Evolutionary conservation across 2,329 filamentous ascomycete genomes (phyloP).

Genomic region (Pyricularia pennisetigena): DNA sequence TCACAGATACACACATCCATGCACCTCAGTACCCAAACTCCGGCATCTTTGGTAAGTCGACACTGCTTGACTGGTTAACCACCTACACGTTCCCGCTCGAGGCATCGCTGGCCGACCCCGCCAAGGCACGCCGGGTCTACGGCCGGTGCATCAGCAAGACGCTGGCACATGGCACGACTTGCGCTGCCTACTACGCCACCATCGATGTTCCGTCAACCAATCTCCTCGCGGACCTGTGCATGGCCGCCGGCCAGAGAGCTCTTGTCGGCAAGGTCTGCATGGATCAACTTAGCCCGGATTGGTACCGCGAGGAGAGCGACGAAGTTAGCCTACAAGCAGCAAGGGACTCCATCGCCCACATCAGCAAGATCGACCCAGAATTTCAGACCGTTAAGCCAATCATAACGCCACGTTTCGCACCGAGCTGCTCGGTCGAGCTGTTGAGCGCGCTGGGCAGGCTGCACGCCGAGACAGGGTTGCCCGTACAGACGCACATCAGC

Average conservation of each 20-base stretch:
- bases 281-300: slow-evolving; percentile 65
- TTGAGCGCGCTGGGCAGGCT: slow-evolving; percentile 56
- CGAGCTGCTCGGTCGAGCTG: slow-evolving; percentile 47
- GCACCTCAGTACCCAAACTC: slow-evolving; percentile 91
- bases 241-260: slow-evolving; percentile 72
- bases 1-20: slow-evolving; percentile 83
- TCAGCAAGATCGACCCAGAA: slow-evolving; percentile 54
- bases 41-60: slow-evolving; percentile 88
- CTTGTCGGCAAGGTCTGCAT: slow-evolving; percentile 94
- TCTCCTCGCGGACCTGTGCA: slow-evolving; percentile 74
- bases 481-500: slow-evolving; percentile 81
- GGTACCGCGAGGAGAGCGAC: slow-evolving; percentile 67
- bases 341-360: slow-evolving; percentile 51
- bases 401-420: slow-evolving; percentile 65
- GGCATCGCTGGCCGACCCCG: slow-evolving; percentile 55
- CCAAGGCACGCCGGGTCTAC: slow-evolving; percentile 63
- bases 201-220: slow-evolving; percentile 84
- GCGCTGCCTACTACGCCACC: slow-evolving; percentile 90
- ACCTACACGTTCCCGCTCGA: slow-evolving; percentile 95
- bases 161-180: slow-evolving; percentile 84
- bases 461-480: slow-evolving; percentile 50
- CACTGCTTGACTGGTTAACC: slow-evolving; percentile 85
- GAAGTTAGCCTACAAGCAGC: slow-evolving; percentile 48
- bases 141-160: slow-evolving; percentile 68
- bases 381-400: slow-evolving; percentile 64